Conservation (phyloP, 1,284 basidiomycete species). For the Wolfiporia cocos region DNA sequence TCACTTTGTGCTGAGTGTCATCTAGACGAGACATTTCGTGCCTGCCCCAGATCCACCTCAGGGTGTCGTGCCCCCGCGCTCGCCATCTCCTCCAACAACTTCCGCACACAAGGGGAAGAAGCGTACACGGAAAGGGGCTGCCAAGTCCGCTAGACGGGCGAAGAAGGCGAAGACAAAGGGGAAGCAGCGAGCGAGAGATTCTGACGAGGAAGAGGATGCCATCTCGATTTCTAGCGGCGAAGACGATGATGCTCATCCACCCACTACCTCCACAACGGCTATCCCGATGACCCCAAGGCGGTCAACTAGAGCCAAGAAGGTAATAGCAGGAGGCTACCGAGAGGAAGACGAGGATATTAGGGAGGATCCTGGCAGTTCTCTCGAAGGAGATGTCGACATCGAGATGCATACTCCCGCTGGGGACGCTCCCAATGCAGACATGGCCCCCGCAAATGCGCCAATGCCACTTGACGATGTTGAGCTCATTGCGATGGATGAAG, state of each 20-base stretch:
- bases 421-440: background rate
- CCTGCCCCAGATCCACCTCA: slow-evolving; percentile 31
- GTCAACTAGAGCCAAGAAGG: slow-evolving; percentile 17
- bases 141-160: slow-evolving; percentile 13
- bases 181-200: slow-evolving; percentile 27
- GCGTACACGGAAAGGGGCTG: slow-evolving; percentile 9
- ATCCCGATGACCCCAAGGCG: slow-evolving; percentile 11
- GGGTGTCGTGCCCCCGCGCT: slow-evolving; percentile 12
- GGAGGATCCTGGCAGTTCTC: slow-evolving; percentile 1
- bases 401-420: slow-evolving; percentile 2
- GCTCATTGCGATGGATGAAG: slow-evolving; percentile 13
- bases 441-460: background rate
- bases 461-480: slow-evolving; percentile 6
- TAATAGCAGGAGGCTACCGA: slow-evolving; percentile 17
- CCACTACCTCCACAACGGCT: background rate
- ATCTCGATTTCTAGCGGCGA: slow-evolving; percentile 21
- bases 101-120: slow-evolving; percentile 17
- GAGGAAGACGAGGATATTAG: slow-evolving; percentile 19
- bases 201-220: slow-evolving; percentile 18
- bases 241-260: slow-evolving; percentile 8
- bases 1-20: too few relatives aligned
- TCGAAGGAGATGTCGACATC: slow-evolving; percentile 7
- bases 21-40: slow-evolving; percentile 54
- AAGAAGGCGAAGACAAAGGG: slow-evolving; percentile 28
- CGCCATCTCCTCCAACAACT: slow-evolving; percentile 2